Evolutionary conservation across 352 stramenopile species (phyloP), one percentile per base, ranked within the genome.

Genomic region (Thalassiosira exigua): DNA sequence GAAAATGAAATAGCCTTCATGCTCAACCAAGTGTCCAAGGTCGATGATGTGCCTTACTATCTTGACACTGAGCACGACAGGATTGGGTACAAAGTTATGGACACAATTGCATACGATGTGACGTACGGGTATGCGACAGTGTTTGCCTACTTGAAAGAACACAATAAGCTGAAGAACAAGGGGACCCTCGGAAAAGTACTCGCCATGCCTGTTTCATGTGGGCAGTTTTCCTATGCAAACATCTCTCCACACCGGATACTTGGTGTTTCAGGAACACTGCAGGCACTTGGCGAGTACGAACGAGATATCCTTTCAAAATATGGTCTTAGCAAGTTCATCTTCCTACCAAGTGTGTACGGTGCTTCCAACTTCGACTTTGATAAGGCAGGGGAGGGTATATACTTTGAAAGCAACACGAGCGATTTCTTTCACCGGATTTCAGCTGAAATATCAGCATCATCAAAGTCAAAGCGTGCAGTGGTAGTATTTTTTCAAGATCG

Each of bases 71-170:
- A 77, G 4, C 80, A 58, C 30, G 72, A 87, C 56, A 19, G 74
- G n/a, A 93, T 93, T 57, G 81, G 83, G 0, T 90, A 93, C 64
- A 91, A 88, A 72, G 74, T 88, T 4, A 81, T 90, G 71, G 84
- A 91, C 64, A 72, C 72, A 4, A 83, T 92, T 22, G 79, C 61
- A 22, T 92, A 84, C 42, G 53, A 86, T 19, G 71, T 77, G 2
- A 87, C 73, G 0, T 89, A 80, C 57, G 87, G 87, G 4, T 93
- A 93, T 66, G 46, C 69, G 24, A 91, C 84, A 21, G 48, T 79
- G 1, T 92, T 91, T 77, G 81, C 82, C 17, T 92, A 92, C 42
- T 48, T 90, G 1, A 80, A 90, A 68, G 86, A 90, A 54, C 48
- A 53, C 4, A 59, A 83, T 11, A 82, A 64, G 30, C 59, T 86